Conservation (phyloP, 1,284 basidiomycete genomes). For the Ustilago lituana region DNA sequence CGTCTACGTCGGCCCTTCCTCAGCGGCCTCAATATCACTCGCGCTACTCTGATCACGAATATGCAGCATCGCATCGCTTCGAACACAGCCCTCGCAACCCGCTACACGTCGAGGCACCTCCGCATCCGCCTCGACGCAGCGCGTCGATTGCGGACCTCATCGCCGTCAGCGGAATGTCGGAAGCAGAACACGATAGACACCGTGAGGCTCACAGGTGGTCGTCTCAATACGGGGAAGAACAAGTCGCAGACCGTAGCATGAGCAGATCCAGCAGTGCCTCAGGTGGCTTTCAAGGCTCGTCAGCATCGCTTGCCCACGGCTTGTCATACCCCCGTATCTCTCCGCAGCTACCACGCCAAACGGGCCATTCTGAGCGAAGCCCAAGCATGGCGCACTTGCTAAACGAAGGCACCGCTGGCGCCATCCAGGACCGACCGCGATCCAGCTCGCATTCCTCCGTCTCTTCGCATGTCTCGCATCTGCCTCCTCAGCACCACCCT, state of each 20-base stretch:
- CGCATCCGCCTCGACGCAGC: conserved; percentile 21
- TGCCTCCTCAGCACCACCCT: conserved; percentile 13
- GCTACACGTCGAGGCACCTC: conserved; percentile 13
- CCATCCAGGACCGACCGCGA: conserved; percentile 37
- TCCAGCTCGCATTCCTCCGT: conserved; percentile 48
- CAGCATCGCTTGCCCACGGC: conserved; percentile 6
- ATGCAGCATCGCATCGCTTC: conserved; percentile 15
- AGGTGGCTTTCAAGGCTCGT: conserved; percentile 15
- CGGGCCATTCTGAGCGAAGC: conserved; percentile 35
- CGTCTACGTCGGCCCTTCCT: conserved; percentile 9
- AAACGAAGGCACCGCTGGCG: conserved; percentile 47
- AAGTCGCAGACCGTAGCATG: conserved; percentile 25
- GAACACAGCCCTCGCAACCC: conserved; percentile 20
- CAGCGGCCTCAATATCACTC: conserved; percentile 1
- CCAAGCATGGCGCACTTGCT: conserved; percentile 51
- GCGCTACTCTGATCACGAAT: conserved; percentile 13
- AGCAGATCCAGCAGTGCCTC: conserved; percentile 46
- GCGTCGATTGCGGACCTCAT: conserved; percentile 48
- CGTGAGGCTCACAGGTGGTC: conserved; percentile 12
- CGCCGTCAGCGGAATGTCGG: conserved; percentile 42
- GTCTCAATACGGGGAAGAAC: conserved; percentile 19
- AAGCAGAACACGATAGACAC: conserved; percentile 32
- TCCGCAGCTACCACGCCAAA: conserved; percentile 15
- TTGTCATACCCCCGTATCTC: conserved; percentile 29
- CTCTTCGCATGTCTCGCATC: conserved; percentile 40